Evolutionary conservation across 208 protist species (phyloP), one percentile per base, ranked within the genome.

Genomic region (Balamuthia mandrillaris): DNA sequence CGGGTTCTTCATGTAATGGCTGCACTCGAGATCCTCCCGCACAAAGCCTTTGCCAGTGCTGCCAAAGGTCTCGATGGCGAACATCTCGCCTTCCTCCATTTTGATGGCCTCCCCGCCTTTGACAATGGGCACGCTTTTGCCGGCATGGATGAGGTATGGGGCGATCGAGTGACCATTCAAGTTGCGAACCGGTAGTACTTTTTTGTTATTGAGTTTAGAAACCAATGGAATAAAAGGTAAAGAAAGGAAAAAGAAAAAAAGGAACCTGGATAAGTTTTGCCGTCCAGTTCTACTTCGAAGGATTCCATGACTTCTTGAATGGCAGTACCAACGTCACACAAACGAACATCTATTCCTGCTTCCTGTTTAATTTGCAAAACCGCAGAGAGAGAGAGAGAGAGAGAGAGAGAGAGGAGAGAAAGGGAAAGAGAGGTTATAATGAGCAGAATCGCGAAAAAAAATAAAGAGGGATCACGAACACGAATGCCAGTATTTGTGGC

Each of bases 41-140:
- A 99, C 97, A 63, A 94, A 85, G 16, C 95, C 97, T 51, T 66
- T 86, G 12, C 98, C 98, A 18, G 97, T 99, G 10, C 94, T 95
- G 70, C 98, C 98, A 87, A 99, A 99, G 33, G 99, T 99, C 89
- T 99, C 99, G 87, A 99, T 99, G 6, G 99, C 99, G 90, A 98
- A 99, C 21, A 98, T 89, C 88, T 99, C 98, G 33, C 92, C 86
- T 61, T 84, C 81, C 61, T 91, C 91, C 97, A 98, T 98, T 84
- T 95, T 95, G 0, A 93, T 96, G 54, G 90, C 77, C 81, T 98
- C 96, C 42, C 95, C 93, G 66, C 96, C 96, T 81, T 95, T 96
- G 21, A 98, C 96, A 82, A 99, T 98, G 7, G 99, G 99, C 27
- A 99, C 98, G 31, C 92, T 96, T 91, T 99, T 99, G 54, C 98